phyloP scores from a whole-genome alignment of 225 moss, liverwort and hornwort genomes.

The Pseudisothecium myosuroides region DNA sequence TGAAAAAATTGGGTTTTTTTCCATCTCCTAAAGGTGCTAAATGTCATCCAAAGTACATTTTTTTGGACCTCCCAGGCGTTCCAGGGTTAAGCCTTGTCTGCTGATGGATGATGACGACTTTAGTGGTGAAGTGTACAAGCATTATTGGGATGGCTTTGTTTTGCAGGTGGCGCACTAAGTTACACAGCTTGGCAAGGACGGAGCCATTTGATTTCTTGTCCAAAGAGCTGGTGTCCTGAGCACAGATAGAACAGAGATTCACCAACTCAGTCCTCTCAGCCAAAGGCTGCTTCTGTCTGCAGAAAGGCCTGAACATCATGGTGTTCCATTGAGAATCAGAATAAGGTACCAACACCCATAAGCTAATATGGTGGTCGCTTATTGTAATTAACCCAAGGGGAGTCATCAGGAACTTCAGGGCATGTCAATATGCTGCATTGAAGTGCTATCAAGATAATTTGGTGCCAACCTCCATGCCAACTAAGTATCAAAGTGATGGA shows the following conservation, averaged over 20 bases:
- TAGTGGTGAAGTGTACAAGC: background rate
- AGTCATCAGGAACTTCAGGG: too few species aligned
- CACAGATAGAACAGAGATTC: background rate
- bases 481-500: too few species aligned
- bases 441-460: too few species aligned
- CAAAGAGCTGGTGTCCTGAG: background rate
- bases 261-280: background rate
- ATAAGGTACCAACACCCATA: background rate
- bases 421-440: too few species aligned
- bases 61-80: accelerated
- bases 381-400: too few species aligned
- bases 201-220: background rate
- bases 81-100: background rate
- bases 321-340: background rate
- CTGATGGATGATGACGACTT: background rate
- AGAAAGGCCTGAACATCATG: background rate
- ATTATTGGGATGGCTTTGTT: background rate
- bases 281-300: background rate
- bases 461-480: too few species aligned
- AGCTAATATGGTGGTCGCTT: too few species aligned
- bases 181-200: background rate
- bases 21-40: background rate
- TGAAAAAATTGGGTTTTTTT: background rate
- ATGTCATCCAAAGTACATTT: background rate
- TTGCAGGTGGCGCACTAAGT: background rate